These are phyloP conservation scores for Phytophthora sojae DNA, from an alignment of 352 stramenopile genomes.

Conservation along the genomic window DNA sequence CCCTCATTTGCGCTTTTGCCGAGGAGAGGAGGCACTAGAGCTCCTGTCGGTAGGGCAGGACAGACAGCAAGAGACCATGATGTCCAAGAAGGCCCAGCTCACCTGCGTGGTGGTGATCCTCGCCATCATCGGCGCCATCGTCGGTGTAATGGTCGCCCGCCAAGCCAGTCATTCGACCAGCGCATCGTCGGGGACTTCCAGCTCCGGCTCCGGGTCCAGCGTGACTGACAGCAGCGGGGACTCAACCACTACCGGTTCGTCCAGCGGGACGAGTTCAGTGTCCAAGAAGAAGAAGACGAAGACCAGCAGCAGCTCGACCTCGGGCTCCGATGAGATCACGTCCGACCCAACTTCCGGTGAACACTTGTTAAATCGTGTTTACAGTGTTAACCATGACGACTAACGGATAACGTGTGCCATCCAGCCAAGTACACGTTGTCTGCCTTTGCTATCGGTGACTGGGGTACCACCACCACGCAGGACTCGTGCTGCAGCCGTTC, in stretches of 20 bases:
- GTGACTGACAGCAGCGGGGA: slow-evolving; percentile 4
- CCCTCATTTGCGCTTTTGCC: slow-evolving; percentile 43
- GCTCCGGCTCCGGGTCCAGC: slow-evolving; percentile 26
- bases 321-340: slow-evolving; percentile 36
- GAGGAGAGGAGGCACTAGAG: slow-evolving; percentile 26
- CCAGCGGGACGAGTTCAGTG: slow-evolving; percentile 29
- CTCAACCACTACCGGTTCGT: slow-evolving; percentile 29
- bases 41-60: slow-evolving; percentile 26
- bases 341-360: slow-evolving; percentile 63
- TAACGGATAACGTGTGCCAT: not conserved
- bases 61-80: slow-evolving; percentile 26
- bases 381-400: not conserved
- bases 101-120: slow-evolving; percentile 52
- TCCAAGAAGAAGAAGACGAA: slow-evolving; percentile 37
- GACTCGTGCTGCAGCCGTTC: slow-evolving; percentile 63
- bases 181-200: slow-evolving; percentile 31
- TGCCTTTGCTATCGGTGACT: slow-evolving; percentile 70
- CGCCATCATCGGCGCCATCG: slow-evolving; percentile 52
- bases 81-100: slow-evolving; percentile 49
- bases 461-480: slow-evolving; percentile 51
- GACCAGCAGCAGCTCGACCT: slow-evolving; percentile 33
- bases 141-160: slow-evolving; percentile 50
- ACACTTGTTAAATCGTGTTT: not conserved
- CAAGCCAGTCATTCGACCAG: slow-evolving; percentile 34
- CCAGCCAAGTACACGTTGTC: slow-evolving; percentile 48